phyloP scores from a whole-genome alignment of 805 yeast genomes.

The Lipomyces lipofer region DNA sequence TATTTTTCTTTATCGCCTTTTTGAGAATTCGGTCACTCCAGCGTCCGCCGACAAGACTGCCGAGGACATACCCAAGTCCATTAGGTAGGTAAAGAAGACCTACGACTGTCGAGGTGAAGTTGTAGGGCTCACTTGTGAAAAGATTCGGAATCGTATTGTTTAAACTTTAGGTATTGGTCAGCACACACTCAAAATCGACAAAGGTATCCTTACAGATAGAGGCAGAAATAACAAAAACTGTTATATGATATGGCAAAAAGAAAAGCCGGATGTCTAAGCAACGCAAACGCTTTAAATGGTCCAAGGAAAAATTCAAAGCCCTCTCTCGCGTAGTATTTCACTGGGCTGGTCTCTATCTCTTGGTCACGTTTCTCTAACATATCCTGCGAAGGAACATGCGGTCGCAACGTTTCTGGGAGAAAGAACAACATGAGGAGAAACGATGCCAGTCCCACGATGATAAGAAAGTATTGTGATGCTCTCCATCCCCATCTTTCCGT shows the following conservation, averaged over 20 bases:
- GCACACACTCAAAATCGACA: not conserved
- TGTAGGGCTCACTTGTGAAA: constrained; percentile 66
- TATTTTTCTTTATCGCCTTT: constrained; percentile 53
- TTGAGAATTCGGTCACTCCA: constrained; percentile 69
- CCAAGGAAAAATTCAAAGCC: constrained; percentile 49
- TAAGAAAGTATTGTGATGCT: constrained; percentile 83
- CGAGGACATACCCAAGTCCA: constrained; percentile 71
- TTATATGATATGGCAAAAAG: constrained; percentile 63
- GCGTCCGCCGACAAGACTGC: constrained; percentile 76
- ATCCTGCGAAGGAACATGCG: constrained; percentile 38
- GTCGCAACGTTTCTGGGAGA: constrained; percentile 79
- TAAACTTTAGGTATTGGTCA: constrained; percentile 39
- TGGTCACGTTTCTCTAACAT: constrained; percentile 26
- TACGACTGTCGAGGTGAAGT: constrained; percentile 61
- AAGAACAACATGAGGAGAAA: constrained; percentile 52
- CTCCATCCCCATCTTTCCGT: constrained; percentile 79
- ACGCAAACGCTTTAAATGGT: constrained; percentile 62
- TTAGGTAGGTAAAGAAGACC: constrained; percentile 84
- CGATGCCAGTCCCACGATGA: constrained; percentile 60
- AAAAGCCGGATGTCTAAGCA: constrained; percentile 75
- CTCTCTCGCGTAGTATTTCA: constrained; percentile 2
- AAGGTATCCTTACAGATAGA: constrained; percentile 49
- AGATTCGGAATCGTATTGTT: constrained; percentile 70
- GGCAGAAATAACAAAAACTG: constrained; percentile 66
- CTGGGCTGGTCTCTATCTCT: constrained; percentile 1